Evolutionary conservation across 164 flowering plant genomes (phyloP), one percentile per base, ranked within the genome.

Genomic region (Aristolochia fimbriata): DNA sequence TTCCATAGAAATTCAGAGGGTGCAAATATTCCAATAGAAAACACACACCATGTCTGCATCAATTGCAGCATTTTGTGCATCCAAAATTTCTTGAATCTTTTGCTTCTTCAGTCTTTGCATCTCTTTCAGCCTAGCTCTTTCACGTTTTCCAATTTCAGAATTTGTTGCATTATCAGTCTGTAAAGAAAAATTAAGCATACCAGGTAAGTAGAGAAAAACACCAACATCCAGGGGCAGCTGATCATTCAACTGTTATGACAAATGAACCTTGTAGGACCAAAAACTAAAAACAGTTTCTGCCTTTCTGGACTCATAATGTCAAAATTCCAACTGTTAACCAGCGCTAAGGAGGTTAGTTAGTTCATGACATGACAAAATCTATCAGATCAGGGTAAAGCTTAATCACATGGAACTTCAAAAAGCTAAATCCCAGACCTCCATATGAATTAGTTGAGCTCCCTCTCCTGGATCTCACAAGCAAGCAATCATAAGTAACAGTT

Each of bases 21-120:
- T 56, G 2, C 45, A 33, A 17, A 30, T n/a, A 23, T 2, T 47
- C 52, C 51, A 25, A n/a, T 3, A 9, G 22, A 30, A 20, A 1
- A 20, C 30, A 58, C 73, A 1, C 55, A 93, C 99, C 96, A 93
- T 93, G 65, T 90, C 97, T 61, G 97, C 91, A 61, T 93, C 95
- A 62, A 93, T 83, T 15, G 85, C 73, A 65, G 94, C 92, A 85
- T 93, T 93, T 69, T 93, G 99, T 0, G 62, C 63, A 63, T 84
- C 96, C 74, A 93, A 62, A 6, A 93, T 85, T 48, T 88, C 92
- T 65, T 90, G 94, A 61, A 93, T 71, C 76, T 88, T 93, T 61
- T 88, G 86, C 64, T 80, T 87, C 88, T 93, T 93, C 70, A 81
- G 1, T 74, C 69, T 76, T 62, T 90, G 88, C 95, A 93, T 80